Conservation (phyloP, 208 protist genomes). For the Tetramitus jugosus region DNA sequence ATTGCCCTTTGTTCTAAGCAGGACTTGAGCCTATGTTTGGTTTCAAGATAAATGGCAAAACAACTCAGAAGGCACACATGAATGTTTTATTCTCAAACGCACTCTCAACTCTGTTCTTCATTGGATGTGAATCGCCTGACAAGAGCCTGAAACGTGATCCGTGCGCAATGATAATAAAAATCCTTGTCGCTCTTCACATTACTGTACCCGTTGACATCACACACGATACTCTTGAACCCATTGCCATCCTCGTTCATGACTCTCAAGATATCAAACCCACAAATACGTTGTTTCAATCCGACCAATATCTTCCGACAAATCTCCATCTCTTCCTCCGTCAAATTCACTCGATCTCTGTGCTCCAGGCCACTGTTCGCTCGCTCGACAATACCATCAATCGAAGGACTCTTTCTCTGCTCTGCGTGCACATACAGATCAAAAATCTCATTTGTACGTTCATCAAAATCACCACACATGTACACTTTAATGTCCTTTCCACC, state of each 20-base stretch:
- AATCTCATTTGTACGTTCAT: slow-evolving; percentile 29
- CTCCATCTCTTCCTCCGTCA: slow-evolving; percentile 38
- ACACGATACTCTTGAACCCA: slow-evolving; percentile 47
- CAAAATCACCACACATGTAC: slow-evolving; percentile 39
- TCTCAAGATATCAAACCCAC: slow-evolving; percentile 66
- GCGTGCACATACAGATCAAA: slow-evolving; percentile 55
- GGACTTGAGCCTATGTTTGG: no score
- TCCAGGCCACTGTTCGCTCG: slow-evolving; percentile 57
- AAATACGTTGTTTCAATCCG: slow-evolving; percentile 56
- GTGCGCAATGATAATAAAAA: slow-evolving; percentile 41
- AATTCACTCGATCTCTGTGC: slow-evolving; percentile 30
- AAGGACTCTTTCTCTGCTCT: slow-evolving; percentile 59
- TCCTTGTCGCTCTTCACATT: slow-evolving; percentile 55
- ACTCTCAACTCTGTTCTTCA: no score
- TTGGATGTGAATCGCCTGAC: no score
- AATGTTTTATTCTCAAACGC: no score
- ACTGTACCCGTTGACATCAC: slow-evolving; percentile 73
- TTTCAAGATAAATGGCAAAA: no score
- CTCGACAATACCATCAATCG: slow-evolving; percentile 60
- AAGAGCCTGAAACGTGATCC: no score
- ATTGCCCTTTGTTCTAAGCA: no score
- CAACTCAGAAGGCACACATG: no score
- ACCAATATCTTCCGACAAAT: slow-evolving; percentile 35
- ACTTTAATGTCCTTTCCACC: slow-evolving; percentile 63
- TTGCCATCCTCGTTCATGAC: slow-evolving; percentile 26